phyloP scores from a whole-genome alignment of 2,329 filamentous ascomycete genomes.

The Ophiostoma himal-ulmi region DNA sequence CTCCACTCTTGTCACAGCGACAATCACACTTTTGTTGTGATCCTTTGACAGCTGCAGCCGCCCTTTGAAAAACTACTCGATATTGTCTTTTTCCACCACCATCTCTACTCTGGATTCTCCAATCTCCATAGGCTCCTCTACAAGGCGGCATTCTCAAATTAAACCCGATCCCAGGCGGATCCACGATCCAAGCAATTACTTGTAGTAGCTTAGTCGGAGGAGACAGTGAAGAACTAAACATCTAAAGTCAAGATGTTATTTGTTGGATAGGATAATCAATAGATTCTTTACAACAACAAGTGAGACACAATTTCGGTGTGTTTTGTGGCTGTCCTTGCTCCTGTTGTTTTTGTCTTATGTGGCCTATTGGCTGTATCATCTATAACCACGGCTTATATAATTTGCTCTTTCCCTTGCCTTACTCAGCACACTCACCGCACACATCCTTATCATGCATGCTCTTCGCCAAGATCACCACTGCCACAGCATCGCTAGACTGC shows the following conservation, averaged over 20 bases:
- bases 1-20: neutral
- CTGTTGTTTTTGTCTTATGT: neutral
- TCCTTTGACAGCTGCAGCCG: too few relatives aligned
- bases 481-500: too few relatives aligned
- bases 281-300: neutral
- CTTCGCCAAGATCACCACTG: neutral
- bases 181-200: constrained; percentile 4
- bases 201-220: too few relatives aligned
- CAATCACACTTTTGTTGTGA: neutral
- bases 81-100: neutral
- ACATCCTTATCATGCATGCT: neutral
- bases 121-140: neutral
- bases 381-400: neutral
- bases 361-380: neutral
- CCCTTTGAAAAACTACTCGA: neutral
- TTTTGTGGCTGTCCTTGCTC: neutral
- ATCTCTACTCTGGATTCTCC: neutral
- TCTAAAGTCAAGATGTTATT: too few relatives aligned
- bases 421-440: too few relatives aligned
- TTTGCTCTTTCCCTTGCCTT: neutral
- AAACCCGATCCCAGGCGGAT: constrained; percentile 9
- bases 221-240: too few relatives aligned
- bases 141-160: constrained; percentile 5
- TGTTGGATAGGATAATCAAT: too few relatives aligned
- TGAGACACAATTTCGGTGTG: constrained; percentile 1